These are phyloP conservation scores for Neurospora sp. DNA, from an alignment of 495 filamentous ascomycete genomes.

Conservation along the genomic window DNA sequence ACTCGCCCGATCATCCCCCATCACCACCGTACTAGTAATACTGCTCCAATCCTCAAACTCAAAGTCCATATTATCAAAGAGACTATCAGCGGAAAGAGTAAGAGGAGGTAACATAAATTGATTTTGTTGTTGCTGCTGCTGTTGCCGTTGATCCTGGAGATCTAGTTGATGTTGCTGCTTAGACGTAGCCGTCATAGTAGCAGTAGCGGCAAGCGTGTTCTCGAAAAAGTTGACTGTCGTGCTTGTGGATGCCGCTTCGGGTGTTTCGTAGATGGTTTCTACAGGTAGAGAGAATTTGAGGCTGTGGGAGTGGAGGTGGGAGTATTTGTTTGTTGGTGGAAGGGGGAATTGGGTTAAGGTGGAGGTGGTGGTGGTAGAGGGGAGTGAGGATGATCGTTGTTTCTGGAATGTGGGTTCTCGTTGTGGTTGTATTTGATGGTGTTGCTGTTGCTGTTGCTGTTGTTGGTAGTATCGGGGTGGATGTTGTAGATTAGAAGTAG, in stretches of 20 bases:
- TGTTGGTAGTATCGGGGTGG: neutral
- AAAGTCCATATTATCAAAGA: neutral
- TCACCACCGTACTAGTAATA: constrained; percentile 17
- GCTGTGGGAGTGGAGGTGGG: neutral
- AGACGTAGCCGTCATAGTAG: neutral
- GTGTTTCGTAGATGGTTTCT: neutral
- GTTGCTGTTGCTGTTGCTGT: neutral
- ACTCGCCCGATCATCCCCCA: constrained; percentile 9
- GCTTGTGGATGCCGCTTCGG: neutral
- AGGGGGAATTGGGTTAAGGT: neutral
- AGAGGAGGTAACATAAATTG: neutral
- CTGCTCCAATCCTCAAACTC: constrained; percentile 24
- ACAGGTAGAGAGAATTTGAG: neutral
- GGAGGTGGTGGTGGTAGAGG: neutral
- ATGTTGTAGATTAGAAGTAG: neutral
- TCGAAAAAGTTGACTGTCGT: neutral
- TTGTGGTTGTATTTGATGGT: neutral
- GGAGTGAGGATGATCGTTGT: neutral
- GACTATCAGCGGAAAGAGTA: neutral
- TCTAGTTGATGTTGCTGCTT: neutral
- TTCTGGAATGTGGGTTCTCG: neutral
- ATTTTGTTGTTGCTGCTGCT: constrained; percentile 3
- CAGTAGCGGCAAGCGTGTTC: neutral
- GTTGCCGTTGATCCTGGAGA: neutral
- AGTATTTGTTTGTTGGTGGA: neutral